Evolutionary conservation across 2,329 filamentous ascomycete genomes (phyloP).

Genomic region (Xylaria arbuscula): DNA sequence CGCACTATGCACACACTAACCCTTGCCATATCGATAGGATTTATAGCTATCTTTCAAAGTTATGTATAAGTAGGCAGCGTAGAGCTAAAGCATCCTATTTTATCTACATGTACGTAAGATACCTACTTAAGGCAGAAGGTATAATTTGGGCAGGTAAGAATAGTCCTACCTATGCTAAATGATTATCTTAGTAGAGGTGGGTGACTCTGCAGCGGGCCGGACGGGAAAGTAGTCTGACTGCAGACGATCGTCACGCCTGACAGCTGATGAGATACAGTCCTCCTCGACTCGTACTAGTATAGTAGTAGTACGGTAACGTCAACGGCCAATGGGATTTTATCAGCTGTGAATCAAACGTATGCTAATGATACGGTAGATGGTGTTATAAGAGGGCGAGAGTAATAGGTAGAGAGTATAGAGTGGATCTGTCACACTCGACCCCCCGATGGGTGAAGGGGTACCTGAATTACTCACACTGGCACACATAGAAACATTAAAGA

Average conservation of each 20-base stretch:
- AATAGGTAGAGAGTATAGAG: constrained; percentile 3
- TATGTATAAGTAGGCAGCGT: no score
- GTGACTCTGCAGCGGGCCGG: constrained; percentile 36
- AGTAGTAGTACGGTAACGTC: neutral
- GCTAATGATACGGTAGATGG: neutral
- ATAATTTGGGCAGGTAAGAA: neutral
- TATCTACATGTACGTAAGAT: no score
- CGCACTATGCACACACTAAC: neutral
- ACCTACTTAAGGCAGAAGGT: no score
- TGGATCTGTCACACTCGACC: constrained; percentile 16
- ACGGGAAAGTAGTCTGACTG: constrained; percentile 36
- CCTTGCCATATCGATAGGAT: no score
- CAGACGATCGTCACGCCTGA: constrained; percentile 30
- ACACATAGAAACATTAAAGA: no score
- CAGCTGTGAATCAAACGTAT: constrained; percentile 18
- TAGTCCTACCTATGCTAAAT: neutral
- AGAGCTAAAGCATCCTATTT: neutral
- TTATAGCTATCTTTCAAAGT: no score
- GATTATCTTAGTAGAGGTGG: constrained; percentile 16
- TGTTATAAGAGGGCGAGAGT: constrained; percentile 1
- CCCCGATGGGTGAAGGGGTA: neutral
- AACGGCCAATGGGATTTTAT: neutral
- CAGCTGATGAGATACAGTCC: constrained; percentile 9
- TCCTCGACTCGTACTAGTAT: neutral
- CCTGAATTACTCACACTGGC: no score